These are phyloP conservation scores for Penicillium sp. DNA, from an alignment of 2,329 filamentous ascomycete species.

Conservation along the genomic window DNA sequence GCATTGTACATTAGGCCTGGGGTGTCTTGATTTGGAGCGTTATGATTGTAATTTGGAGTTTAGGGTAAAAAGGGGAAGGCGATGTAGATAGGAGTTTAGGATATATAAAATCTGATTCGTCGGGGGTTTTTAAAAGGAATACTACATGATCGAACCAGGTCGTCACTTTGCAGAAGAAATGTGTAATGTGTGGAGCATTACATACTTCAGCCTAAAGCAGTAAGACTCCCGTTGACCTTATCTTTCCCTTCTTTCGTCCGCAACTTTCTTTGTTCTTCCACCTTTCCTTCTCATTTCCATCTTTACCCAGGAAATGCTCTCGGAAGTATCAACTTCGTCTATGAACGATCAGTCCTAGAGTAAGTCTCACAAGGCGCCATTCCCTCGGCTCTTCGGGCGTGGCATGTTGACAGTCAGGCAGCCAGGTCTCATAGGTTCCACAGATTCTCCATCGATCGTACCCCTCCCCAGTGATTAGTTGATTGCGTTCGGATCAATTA, in stretches of 20 bases:
- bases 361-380: background rate
- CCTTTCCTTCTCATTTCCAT: background rate
- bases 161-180: background rate
- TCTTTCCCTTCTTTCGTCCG: background rate
- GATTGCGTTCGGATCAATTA: background rate
- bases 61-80: background rate
- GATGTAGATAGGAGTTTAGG: background rate
- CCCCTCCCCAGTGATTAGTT: background rate
- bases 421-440: constrained; percentile 4
- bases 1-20: background rate
- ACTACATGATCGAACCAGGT: background rate
- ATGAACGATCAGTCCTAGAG: background rate
- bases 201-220: background rate
- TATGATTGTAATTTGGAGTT: background rate
- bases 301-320: background rate
- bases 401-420: constrained; percentile 14
- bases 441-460: constrained; percentile 7
- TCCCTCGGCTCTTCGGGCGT: constrained; percentile 12
- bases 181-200: background rate
- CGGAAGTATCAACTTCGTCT: background rate
- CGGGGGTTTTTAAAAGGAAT: too few species aligned
- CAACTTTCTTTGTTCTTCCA: background rate
- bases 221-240: background rate
- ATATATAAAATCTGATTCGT: too few species aligned
- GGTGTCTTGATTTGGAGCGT: background rate